Conservation (phyloP, 495 filamentous ascomycete genomes). For the Letharia columbiana region DNA sequence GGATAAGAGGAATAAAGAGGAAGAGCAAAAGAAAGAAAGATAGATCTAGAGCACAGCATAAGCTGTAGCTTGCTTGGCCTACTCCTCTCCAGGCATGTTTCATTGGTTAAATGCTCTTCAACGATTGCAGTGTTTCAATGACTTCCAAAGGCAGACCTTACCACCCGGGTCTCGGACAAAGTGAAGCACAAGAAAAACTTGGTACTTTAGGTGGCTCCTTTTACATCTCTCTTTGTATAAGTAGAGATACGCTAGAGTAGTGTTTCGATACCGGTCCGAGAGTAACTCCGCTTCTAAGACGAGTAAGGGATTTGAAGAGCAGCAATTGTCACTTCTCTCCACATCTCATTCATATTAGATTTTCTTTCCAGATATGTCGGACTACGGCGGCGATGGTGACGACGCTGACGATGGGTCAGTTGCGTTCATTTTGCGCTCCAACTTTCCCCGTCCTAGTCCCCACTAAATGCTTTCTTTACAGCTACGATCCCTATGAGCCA, state of each 20-base stretch:
- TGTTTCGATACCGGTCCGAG: neutral
- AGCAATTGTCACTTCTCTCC: neutral
- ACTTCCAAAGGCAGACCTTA: neutral
- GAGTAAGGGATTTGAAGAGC: neutral
- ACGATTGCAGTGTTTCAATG: neutral
- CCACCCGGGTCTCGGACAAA: too few relatives aligned
- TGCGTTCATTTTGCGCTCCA: neutral
- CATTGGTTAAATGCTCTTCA: neutral
- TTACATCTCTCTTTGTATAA: too few relatives aligned
- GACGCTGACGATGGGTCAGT: conserved; percentile 49
- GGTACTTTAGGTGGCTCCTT: too few relatives aligned
- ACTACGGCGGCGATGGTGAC: conserved; percentile 68
- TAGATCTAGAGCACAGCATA: neutral
- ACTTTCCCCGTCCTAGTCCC: neutral
- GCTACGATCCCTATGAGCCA: conserved; percentile 50
- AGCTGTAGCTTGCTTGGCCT: neutral
- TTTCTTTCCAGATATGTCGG: conserved; percentile 53
- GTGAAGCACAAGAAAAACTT: too few relatives aligned
- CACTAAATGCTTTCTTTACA: neutral
- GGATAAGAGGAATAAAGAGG: conserved; percentile 44
- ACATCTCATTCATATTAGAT: neutral
- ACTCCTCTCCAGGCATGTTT: neutral
- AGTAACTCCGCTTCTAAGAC: neutral
- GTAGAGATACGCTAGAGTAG: neutral
- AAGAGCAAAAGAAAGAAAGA: conserved; percentile 18